phyloP scores from a whole-genome alignment of 2,329 filamentous ascomycete species.

The Fusarium sp. region DNA sequence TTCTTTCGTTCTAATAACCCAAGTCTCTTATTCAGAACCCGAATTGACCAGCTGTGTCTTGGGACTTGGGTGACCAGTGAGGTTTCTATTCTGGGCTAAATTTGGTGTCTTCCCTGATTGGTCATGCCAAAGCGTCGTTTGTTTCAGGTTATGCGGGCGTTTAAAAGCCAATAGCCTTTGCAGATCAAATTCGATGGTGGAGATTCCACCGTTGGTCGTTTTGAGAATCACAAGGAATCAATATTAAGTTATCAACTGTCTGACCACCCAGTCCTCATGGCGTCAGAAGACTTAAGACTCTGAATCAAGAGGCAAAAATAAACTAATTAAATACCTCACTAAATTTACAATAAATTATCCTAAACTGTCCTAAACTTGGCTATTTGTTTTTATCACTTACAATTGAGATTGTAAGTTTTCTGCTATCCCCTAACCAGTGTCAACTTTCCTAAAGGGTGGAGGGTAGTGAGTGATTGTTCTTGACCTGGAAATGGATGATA shows the following conservation, averaged over 20 bases:
- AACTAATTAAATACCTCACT: too few relatives aligned
- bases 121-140: constrained; percentile 47
- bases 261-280: constrained; percentile 9
- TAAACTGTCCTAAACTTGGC: too few relatives aligned
- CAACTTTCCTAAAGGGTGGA: neutral
- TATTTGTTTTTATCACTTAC: too few relatives aligned
- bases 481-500: neutral
- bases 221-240: constrained; percentile 22
- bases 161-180: constrained; percentile 47
- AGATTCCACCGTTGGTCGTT: constrained; percentile 2
- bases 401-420: too few relatives aligned
- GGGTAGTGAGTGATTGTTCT: neutral
- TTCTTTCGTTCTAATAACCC: neutral
- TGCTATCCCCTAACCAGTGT: too few relatives aligned
- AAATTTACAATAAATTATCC: too few relatives aligned
- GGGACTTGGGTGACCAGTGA: constrained; percentile 1
- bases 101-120: constrained; percentile 40
- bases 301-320: too few relatives aligned
- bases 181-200: constrained; percentile 26
- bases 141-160: constrained; percentile 54
- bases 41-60: constrained; percentile 1
- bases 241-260: constrained; percentile 1
- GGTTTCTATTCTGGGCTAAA: constrained; percentile 46
- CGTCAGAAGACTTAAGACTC: too few relatives aligned
- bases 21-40: constrained; percentile 11